Percentiles rank a stretch among this genome's conserved stretches.
These are phyloP conservation scores for Erodium texanum DNA, from an alignment of 441 rosid species.

Conservation along the genomic window DNA sequence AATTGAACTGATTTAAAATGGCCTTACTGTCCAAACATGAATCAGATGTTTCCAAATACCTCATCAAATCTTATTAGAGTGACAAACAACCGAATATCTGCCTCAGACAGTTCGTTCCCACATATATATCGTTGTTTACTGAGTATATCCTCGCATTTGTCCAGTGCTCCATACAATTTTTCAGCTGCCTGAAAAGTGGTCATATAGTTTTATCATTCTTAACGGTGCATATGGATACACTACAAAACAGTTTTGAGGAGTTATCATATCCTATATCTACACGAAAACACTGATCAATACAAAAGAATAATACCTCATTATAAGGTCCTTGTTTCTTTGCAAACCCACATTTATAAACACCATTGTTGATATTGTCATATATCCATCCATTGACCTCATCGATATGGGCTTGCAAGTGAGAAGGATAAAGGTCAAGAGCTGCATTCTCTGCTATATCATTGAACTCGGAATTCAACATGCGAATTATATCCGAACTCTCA, in stretches of 20 bases:
- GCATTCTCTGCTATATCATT: slow-evolving; percentile 26
- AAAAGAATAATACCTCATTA: slow-evolving; percentile 19
- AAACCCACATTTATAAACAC: slow-evolving; percentile 28
- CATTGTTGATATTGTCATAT: slow-evolving; percentile 21
- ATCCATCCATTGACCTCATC: slow-evolving; percentile 26
- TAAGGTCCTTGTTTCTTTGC: slow-evolving; percentile 27
- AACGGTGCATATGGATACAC: neutral
- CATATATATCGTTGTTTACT: slow-evolving; percentile 24
- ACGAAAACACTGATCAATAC: neutral
- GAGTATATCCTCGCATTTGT: slow-evolving; percentile 24
- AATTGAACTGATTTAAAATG: too few species aligned
- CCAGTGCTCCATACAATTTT: slow-evolving; percentile 22
- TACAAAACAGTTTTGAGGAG: neutral
- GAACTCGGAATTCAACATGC: slow-evolving; percentile 26
- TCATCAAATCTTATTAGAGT: slow-evolving; percentile 30
- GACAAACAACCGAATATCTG: slow-evolving; percentile 25
- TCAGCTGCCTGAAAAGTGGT: slow-evolving; percentile 19
- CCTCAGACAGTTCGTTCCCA: slow-evolving; percentile 20
- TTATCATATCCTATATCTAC: neutral
- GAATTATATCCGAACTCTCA: slow-evolving; percentile 26
- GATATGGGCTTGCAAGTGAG: slow-evolving; percentile 18
- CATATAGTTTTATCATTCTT: neutral
- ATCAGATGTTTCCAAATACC: slow-evolving; percentile 8
- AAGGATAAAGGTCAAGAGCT: slow-evolving; percentile 26
- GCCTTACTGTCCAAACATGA: too few species aligned